phyloP scores from a whole-genome alignment of 768 basidiomycete species.

The Amanita molliuscula region DNA sequence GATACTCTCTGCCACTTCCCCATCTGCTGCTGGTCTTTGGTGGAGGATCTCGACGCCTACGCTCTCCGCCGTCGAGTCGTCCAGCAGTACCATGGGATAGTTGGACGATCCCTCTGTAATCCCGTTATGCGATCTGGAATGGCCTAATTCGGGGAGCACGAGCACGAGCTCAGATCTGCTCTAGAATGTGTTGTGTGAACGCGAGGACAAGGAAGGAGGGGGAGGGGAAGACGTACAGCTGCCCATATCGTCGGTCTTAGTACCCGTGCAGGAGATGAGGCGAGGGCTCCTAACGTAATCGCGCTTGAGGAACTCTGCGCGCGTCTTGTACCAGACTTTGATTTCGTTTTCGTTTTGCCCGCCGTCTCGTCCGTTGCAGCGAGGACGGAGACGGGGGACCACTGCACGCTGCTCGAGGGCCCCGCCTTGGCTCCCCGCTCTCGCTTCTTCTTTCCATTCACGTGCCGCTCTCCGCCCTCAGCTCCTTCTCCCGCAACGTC shows the following conservation, averaged over 20 bases:
- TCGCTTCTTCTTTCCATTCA: background rate
- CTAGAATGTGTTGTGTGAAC: background rate
- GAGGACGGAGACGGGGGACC: background rate
- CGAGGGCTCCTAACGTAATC: too few relatives aligned
- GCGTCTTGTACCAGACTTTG: background rate
- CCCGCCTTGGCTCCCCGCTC: background rate
- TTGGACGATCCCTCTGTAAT: slow-evolving; percentile 5
- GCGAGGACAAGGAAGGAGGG: background rate
- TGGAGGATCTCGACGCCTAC: background rate
- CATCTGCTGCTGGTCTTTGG: too few relatives aligned
- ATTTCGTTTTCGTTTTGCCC: background rate
- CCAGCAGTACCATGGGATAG: slow-evolving; percentile 5
- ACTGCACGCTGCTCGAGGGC: background rate
- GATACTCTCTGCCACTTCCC: background rate
- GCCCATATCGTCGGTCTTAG: background rate
- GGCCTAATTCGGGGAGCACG: slow-evolving; percentile 6
- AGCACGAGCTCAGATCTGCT: slow-evolving; percentile 5
- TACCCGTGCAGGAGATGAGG: background rate
- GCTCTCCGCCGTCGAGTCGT: background rate
- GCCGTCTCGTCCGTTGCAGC: background rate
- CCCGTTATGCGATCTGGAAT: slow-evolving; percentile 1
- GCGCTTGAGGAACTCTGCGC: background rate
- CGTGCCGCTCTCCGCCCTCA: background rate
- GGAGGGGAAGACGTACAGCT: background rate
- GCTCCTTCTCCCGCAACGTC: background rate